These are phyloP conservation scores for Clavulina sp. DNA, from an alignment of 768 basidiomycete species.

Conservation along the genomic window DNA sequence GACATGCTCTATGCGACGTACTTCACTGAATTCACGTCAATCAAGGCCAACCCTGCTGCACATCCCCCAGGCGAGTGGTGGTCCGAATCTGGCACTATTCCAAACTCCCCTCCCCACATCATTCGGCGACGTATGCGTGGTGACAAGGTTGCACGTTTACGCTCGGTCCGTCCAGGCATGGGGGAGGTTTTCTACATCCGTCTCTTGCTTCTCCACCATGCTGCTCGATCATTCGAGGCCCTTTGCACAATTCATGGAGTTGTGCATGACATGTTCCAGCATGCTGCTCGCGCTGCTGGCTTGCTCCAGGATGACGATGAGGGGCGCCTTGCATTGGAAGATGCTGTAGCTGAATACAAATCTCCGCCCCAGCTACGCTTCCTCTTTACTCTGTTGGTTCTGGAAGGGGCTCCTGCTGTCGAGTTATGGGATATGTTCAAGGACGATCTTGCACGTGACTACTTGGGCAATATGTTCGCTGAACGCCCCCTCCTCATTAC, in stretches of 20 bases:
- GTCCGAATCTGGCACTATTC: neutral
- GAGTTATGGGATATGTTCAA: slow-evolving; percentile 17
- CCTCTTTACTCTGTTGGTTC: slow-evolving; percentile 24
- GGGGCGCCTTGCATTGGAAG: slow-evolving; percentile 19
- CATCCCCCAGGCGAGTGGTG: neutral
- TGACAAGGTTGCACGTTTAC: slow-evolving; percentile 2
- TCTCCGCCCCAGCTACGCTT: slow-evolving; percentile 24
- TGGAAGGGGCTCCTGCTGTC: slow-evolving; percentile 16
- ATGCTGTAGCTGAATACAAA: slow-evolving; percentile 19
- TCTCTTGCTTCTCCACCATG: slow-evolving; percentile 13
- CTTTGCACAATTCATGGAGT: slow-evolving; percentile 13
- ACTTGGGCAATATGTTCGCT: neutral
- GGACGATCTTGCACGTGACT: slow-evolving; percentile 15
- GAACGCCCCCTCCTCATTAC: too few species aligned
- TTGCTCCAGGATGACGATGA: slow-evolving; percentile 16
- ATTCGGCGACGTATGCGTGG: neutral
- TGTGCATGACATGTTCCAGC: slow-evolving; percentile 13
- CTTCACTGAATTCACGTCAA: neutral
- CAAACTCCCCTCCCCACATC: neutral
- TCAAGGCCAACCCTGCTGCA: neutral
- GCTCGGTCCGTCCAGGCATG: slow-evolving; percentile 12
- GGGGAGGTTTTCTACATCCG: slow-evolving; percentile 24
- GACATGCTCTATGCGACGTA: slow-evolving; percentile 1
- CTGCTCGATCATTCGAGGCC: slow-evolving; percentile 14
- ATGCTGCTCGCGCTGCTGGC: slow-evolving; percentile 14